Base-by-base conservation (phyloP, 371 early-diverging fungal genomes). In the Mycotypha africana region DNA sequence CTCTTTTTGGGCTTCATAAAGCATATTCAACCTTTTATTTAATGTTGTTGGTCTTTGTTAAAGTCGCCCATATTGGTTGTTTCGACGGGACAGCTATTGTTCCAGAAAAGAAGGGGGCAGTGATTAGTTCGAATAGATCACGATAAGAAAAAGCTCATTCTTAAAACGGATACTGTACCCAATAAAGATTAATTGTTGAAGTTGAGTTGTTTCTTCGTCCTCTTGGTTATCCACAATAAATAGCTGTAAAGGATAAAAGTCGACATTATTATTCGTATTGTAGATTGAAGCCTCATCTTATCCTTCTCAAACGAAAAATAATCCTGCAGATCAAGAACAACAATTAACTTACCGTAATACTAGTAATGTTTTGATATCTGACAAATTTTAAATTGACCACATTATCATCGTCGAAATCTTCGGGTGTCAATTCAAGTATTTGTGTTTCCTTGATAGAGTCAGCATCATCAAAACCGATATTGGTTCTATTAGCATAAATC, bases 401-500 rank as follows among this genome's bases (percentile, higher is more conserved):
- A 6, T 70, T 74, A 31, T 84, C 74, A 25, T 71, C 76, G 47
- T 76, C 78, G 54, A 86, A 92, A 41, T 85, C 80, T 22, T 72
- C 72, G 43, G 79, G 76, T 7, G 74, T 67, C 49, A 95, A 54
- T 32, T 78, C 81, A 26, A 94, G 57, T 4, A 59, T 67, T 56
- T 96, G 93, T 3, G 91, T 89, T 40, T 82, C 83, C 39, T 76
- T 58, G 12, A 86, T 66, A 9, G 75, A 62, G 43, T 92, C 93
- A 2, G 79, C 84, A 42, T 92, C 93, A 47, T 94, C 95, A 56
- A 96, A 96, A 11, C 88, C 86, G 30, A 96, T 51, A 11, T 83
- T 78, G 33, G 74, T 59, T 43, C 80, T 78, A 70, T 96, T 96
- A 31, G 82, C 82, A 56, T 78, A 96, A 6, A 94, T 59, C 62